phyloP scores from a whole-genome alignment of 768 basidiomycete species.

The Fibroporia radiculosa region DNA sequence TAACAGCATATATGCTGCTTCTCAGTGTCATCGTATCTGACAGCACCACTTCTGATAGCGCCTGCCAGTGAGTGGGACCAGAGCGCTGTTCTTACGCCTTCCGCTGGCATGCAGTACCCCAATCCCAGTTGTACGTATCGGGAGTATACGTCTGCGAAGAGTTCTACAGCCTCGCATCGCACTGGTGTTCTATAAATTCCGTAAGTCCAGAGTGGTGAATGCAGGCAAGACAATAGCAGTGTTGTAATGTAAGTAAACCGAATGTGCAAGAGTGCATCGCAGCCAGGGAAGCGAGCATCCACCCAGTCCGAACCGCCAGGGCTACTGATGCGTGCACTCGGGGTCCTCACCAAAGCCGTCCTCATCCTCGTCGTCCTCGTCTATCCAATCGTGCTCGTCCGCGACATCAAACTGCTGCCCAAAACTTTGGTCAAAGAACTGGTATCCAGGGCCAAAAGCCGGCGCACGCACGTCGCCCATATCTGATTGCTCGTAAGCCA shows the following conservation, averaged over 20 bases:
- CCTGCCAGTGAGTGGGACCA: too few relatives aligned
- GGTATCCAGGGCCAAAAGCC: slow-evolving; percentile 64
- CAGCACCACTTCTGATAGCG: too few relatives aligned
- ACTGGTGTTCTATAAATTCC: too few relatives aligned
- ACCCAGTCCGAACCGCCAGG: background rate
- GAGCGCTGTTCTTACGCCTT: too few relatives aligned
- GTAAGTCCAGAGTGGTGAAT: slow-evolving; percentile 31
- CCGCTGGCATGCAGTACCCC: too few relatives aligned
- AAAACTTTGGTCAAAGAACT: slow-evolving; percentile 70
- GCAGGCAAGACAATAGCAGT: slow-evolving; percentile 94
- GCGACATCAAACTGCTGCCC: slow-evolving; percentile 61
- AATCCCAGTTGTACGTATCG: too few relatives aligned
- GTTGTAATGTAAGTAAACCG: slow-evolving; percentile 69
- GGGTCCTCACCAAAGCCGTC: slow-evolving; percentile 24
- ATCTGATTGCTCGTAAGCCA: slow-evolving; percentile 65
- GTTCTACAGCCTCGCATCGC: too few relatives aligned
- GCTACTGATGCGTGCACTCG: slow-evolving; percentile 8
- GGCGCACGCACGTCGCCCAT: slow-evolving; percentile 78
- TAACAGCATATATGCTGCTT: too few relatives aligned
- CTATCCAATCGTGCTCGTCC: slow-evolving; percentile 56
- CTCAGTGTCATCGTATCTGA: too few relatives aligned
- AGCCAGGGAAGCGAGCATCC: background rate
- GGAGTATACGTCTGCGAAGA: too few relatives aligned
- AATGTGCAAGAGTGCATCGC: background rate
- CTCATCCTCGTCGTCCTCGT: slow-evolving; percentile 67